Evolutionary conservation across 177 flowering plant genomes (phyloP).

Genomic region (Vitis hybrid): DNA sequence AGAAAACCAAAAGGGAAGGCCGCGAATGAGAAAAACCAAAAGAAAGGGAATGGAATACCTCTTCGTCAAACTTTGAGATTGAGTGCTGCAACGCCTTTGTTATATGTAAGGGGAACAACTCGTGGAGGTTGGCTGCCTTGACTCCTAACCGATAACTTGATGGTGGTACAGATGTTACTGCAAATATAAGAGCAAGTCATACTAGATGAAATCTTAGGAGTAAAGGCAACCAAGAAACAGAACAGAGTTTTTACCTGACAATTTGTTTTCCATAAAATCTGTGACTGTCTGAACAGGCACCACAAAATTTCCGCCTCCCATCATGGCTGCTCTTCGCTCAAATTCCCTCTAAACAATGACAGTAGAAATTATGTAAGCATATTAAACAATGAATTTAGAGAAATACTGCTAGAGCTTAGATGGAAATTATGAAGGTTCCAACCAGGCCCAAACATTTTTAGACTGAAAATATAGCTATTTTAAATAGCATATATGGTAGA

Average conservation of each 20-base stretch:
- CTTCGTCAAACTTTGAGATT: slow-evolving; percentile 68
- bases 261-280: slow-evolving; percentile 75
- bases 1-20: background rate
- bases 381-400: background rate
- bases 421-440: background rate
- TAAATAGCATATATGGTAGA: background rate
- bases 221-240: background rate
- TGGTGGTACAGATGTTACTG: slow-evolving; percentile 68
- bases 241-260: slow-evolving; percentile 56
- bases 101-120: slow-evolving; percentile 67
- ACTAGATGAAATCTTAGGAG: slow-evolving; percentile 1
- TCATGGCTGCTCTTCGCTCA: slow-evolving; percentile 76
- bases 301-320: slow-evolving; percentile 98
- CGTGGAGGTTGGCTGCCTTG: slow-evolving; percentile 82
- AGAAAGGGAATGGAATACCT: slow-evolving; percentile 42
- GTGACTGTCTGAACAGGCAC: slow-evolving; percentile 88
- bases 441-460: background rate
- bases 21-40: background rate
- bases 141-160: slow-evolving; percentile 98
- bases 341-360: slow-evolving; percentile 56
- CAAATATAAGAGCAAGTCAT: slow-evolving; percentile 17
- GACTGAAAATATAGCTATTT: background rate
- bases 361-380: background rate
- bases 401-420: background rate
- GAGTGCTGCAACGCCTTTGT: slow-evolving; percentile 76